Evolutionary conservation across 225 moss, liverwort and hornwort genomes (phyloP), one percentile per base, ranked within the genome.

Genomic region (Takakia lepidozioides): DNA sequence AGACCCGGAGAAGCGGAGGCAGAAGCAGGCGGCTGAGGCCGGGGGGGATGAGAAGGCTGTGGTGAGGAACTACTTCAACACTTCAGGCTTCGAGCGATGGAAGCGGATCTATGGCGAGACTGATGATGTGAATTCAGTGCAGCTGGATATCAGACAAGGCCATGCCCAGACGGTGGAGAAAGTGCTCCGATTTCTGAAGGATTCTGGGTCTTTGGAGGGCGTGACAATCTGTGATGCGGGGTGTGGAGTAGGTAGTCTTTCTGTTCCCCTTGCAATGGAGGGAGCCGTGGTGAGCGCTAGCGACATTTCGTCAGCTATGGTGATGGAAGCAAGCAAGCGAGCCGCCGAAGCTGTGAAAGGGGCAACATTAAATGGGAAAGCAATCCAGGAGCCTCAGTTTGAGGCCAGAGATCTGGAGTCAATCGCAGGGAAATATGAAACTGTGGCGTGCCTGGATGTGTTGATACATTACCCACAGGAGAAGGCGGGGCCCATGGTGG

Each of bases 401-500:
- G 81, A 86, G 55, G 89, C 93, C 11, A 71, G 86, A 28, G 93
- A 95, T 54, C 55, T 95, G 41, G 93, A 95, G 62, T 86, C 89
- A 20, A 82, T 95, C 28, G 45, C 86, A 14, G 93, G 93, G 32
- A 89, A 78, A 48, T 95, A 82, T 48, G 63, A 89, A 49, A 89
- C 89, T 22, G 93, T 95, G 6, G 79, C 84, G 1, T 95, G 93
- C 41, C 62, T 95, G 72, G 93, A 95, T 42, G 93, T 95, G 7
- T 60, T 95, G 62, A 95, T 95, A 48, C 93, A 95, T 42, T 95
- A 95, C 49, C 93, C 93, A 1, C 93, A 95, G 38, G 86, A 89
- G 6, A 89, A 89, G 48, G 93, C 93, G 2, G 84, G 61, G 7
- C 80, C 47, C 3, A 95, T 95, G 93, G 86, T 95, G 50, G 65